Conservation (phyloP, 495 filamentous ascomycete genomes). For the Letharia lupina region DNA sequence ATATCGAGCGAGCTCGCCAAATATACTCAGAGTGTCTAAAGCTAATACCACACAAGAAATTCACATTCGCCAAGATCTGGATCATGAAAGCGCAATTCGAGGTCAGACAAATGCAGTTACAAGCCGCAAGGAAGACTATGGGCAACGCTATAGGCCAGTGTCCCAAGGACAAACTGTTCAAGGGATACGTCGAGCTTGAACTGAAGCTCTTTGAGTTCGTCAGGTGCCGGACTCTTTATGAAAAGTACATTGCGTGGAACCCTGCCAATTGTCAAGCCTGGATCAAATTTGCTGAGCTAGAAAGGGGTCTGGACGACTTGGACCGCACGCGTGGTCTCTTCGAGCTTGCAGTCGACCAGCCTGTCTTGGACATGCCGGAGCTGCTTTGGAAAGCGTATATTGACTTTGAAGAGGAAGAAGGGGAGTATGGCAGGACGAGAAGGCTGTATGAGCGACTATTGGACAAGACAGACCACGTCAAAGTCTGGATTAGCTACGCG, state of each 20-base stretch:
- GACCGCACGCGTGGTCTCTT: constrained; percentile 86
- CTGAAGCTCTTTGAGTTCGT: constrained; percentile 85
- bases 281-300: constrained; percentile 90
- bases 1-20: constrained; percentile 71
- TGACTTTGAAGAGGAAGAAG: constrained; percentile 92
- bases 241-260: constrained; percentile 90
- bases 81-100: constrained; percentile 89
- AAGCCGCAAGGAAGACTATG: constrained; percentile 73
- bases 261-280: constrained; percentile 81
- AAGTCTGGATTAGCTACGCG: constrained; percentile 97
- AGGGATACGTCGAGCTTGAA: constrained; percentile 86
- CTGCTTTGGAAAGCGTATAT: constrained; percentile 96
- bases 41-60: constrained; percentile 89
- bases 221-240: constrained; percentile 81
- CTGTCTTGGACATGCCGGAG: constrained; percentile 93
- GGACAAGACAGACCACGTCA: constrained; percentile 90
- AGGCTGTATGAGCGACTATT: constrained; percentile 86
- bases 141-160: constrained; percentile 88
- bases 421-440: constrained; percentile 74
- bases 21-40: constrained; percentile 85
- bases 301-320: constrained; percentile 79
- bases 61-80: constrained; percentile 97
- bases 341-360: constrained; percentile 79
- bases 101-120: constrained; percentile 73
- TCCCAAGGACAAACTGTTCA: constrained; percentile 91